Percentiles rank a stretch among this genome's conserved stretches.
Conservation (phyloP, 441 rosid species). For the Erodium moschatum region DNA sequence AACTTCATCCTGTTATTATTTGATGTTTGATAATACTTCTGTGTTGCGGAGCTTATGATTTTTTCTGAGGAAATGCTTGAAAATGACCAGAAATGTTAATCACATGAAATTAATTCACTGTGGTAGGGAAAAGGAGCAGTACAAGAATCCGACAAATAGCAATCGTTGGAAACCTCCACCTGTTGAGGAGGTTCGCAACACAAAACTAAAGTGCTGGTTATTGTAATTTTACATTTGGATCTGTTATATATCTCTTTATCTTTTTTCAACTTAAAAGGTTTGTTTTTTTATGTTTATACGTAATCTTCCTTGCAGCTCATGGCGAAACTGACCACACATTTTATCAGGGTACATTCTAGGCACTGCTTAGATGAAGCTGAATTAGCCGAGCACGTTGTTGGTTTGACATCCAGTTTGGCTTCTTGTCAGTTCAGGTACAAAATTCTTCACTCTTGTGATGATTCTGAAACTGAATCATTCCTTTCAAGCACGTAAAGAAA, state of each 20-base stretch:
- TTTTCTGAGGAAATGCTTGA: background rate
- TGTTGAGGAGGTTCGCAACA: constrained; percentile 59
- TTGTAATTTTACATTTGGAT: constrained; percentile 1
- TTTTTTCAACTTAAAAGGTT: background rate
- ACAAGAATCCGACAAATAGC: constrained; percentile 50
- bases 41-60: background rate
- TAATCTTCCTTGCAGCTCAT: constrained; percentile 37
- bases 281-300: constrained; percentile 13
- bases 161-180: constrained; percentile 68
- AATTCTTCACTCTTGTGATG: constrained; percentile 6
- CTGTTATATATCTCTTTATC: background rate
- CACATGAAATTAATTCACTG: constrained; percentile 16
- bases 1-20: constrained; percentile 6
- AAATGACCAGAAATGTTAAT: background rate
- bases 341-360: constrained; percentile 59
- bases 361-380: constrained; percentile 92
- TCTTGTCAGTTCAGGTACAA: constrained; percentile 73
- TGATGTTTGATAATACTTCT: background rate
- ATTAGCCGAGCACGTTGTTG: constrained; percentile 77
- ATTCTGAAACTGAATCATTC: constrained; percentile 3
- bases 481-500: background rate
- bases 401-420: constrained; percentile 78
- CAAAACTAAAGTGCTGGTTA: constrained; percentile 2
- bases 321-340: constrained; percentile 70
- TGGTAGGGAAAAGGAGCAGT: constrained; percentile 72